Evolutionary conservation across 108 stramenopile genomes (phyloP).

Genomic region (Cyclotella sp.): DNA sequence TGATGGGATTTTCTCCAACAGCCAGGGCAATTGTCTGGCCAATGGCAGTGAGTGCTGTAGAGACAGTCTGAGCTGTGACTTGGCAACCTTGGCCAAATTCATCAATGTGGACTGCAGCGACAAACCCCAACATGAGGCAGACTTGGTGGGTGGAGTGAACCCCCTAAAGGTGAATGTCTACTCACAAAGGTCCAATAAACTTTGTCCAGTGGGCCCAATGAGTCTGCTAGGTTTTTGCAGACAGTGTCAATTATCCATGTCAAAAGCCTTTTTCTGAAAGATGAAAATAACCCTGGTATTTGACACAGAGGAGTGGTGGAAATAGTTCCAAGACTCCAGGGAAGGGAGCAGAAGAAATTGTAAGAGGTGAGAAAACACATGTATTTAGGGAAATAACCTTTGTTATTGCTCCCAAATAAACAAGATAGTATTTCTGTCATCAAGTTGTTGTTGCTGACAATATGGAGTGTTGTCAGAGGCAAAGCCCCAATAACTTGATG

Average conservation of each 20-base stretch:
- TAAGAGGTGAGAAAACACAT: not conserved
- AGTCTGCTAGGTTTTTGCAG: not conserved
- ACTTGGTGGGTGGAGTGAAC: not conserved
- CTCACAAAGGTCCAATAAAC: not conserved
- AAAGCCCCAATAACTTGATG: too few relatives aligned
- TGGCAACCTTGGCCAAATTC: constrained; percentile 5
- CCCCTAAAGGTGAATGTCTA: constrained; percentile 4
- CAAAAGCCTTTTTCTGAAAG: not conserved
- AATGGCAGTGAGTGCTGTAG: constrained; percentile 10
- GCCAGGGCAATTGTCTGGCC: constrained; percentile 10
- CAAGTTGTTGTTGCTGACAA: too few relatives aligned
- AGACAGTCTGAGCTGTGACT: not conserved
- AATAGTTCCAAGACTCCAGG: not conserved
- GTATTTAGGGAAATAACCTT: too few relatives aligned
- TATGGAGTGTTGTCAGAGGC: too few relatives aligned
- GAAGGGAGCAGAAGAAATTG: not conserved
- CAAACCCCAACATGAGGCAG: not conserved
- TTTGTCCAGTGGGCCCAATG: not conserved
- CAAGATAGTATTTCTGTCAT: too few relatives aligned
- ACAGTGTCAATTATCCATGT: not conserved
- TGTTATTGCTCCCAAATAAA: too few relatives aligned
- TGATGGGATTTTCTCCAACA: not conserved
- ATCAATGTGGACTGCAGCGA: not conserved
- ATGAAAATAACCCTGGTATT: not conserved
- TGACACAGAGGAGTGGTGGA: not conserved